Percentiles rank a stretch among this genome's conserved stretches.
Conservation (phyloP, 306 rosid species). For the Cucurbita pepo region DNA sequence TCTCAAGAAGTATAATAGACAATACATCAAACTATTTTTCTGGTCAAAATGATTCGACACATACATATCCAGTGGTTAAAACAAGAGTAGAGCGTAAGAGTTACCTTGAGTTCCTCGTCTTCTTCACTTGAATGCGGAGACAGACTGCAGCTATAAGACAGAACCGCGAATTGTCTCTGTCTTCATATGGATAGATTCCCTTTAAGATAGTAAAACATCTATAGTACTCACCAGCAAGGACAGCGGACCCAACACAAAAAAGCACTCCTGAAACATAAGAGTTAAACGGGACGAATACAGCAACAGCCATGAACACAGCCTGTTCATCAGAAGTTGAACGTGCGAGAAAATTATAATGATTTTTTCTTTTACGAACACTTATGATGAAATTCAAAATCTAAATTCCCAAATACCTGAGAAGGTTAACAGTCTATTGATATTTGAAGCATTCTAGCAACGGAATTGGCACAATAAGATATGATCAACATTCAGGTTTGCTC, state of each 20-base stretch:
- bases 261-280: slow-evolving; percentile 66
- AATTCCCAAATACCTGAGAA: not conserved
- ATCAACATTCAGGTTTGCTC: not conserved
- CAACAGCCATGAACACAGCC: slow-evolving; percentile 57
- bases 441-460: not conserved
- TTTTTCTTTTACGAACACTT: not conserved
- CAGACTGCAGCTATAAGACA: slow-evolving; percentile 30
- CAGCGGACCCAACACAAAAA: slow-evolving; percentile 65
- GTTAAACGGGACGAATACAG: slow-evolving; percentile 74
- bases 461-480: not conserved
- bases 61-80: not conserved
- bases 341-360: not conserved
- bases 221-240: slow-evolving; percentile 57
- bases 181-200: not conserved
- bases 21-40: not conserved
- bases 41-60: not conserved
- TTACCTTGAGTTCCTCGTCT: slow-evolving; percentile 75
- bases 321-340: slow-evolving; percentile 13
- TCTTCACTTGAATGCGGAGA: slow-evolving; percentile 76
- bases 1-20: not conserved
- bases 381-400: not conserved
- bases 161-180: not conserved
- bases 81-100: not conserved
- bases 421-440: not conserved
- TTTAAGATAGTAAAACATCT: not conserved